Evolutionary conservation across 2,329 filamentous ascomycete species (phyloP).

Genomic region (Calonectria multiphialidica): DNA sequence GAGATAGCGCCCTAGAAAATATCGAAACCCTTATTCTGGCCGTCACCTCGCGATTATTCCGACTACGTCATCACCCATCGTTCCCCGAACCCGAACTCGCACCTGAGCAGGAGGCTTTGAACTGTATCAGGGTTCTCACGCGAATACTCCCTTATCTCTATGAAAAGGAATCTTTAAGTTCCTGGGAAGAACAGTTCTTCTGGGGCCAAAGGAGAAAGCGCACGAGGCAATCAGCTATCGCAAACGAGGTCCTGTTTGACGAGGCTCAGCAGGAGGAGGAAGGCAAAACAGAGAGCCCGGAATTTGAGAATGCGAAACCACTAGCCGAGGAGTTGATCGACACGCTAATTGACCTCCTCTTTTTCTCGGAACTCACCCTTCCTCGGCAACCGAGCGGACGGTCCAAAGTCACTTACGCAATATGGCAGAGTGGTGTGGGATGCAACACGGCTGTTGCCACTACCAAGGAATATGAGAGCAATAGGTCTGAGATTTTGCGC

Average conservation of each 20-base stretch:
- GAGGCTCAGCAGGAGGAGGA: conserved; percentile 72
- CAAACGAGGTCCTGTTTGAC: conserved; percentile 87
- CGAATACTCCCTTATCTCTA: conserved; percentile 92
- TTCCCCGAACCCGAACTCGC: conserved; percentile 91
- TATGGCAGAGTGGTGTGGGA: conserved; percentile 98
- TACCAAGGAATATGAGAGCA: conserved; percentile 92
- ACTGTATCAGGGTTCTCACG: conserved; percentile 93
- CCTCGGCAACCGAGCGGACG: conserved; percentile 78
- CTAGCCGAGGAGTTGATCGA: conserved; percentile 94
- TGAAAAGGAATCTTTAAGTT: conserved; percentile 83
- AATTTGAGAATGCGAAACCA: conserved; percentile 86
- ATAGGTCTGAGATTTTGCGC: conserved; percentile 89
- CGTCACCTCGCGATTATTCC: conserved; percentile 84
- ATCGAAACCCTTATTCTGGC: conserved; percentile 90
- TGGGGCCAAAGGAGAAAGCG: conserved; percentile 83
- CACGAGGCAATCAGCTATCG: conserved; percentile 74
- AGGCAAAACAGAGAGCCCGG: conserved; percentile 62
- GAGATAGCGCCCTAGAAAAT: conserved; percentile 87
- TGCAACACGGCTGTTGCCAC: conserved; percentile 91
- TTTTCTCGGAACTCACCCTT: conserved; percentile 91
- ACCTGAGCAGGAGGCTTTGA: conserved; percentile 88
- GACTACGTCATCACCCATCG: conserved; percentile 87
- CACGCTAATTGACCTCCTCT: conserved; percentile 87
- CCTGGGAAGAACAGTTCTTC: conserved; percentile 95
- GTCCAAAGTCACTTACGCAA: conserved; percentile 88